Evolutionary conservation across 2,329 filamentous ascomycete species (phyloP), one percentile per base, ranked within the genome.

Genomic region (Exophiala aquamarina): DNA sequence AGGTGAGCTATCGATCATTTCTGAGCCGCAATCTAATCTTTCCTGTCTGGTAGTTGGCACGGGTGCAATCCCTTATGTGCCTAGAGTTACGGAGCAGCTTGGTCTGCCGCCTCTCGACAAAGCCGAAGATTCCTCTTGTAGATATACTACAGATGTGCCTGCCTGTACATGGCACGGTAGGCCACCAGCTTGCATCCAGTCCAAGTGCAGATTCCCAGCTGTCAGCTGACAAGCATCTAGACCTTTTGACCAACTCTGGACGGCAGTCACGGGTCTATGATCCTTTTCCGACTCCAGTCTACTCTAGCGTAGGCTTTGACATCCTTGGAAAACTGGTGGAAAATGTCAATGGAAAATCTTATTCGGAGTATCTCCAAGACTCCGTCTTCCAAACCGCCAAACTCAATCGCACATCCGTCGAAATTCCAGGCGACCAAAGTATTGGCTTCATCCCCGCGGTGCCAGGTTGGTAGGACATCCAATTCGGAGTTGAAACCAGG

Each of bases 241-340:
- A 66, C 14, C 64, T 62, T 32, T 56, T 62, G 36, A 37, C 58
- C 6, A 61, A 61, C n/a, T 61, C 64, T 10, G 60, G 54, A 14
- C 54, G 56, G 36, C 58, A 60, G 3, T 59, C 63, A 8, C 73
- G 74, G 0, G 61, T 70, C 1, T 75, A 71, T 39, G 56, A 61
- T 0, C 67, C 75, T 0, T 74, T 70, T 49, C 65, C 67, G 0
- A 70, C 64, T 2, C 73, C 76, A 62, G 37, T 69, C 2, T 80
- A 80, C 58, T 74, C 75, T 15, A 78, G 79, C 52, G 61, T 70
- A 2, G 74, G 66, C 1, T 72, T 73, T n/a, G 60, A 67, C 1
- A 46, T 76, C 1, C 65, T 78, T 1, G 72, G 71, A n/a, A n/a
- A n/a, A 2, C 61, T 71, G 1, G 70, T 79, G 0, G 73, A 77